These are phyloP conservation scores for Colletotrichum sp. DNA, from an alignment of 2,329 filamentous ascomycete genomes.

Conservation along the genomic window DNA sequence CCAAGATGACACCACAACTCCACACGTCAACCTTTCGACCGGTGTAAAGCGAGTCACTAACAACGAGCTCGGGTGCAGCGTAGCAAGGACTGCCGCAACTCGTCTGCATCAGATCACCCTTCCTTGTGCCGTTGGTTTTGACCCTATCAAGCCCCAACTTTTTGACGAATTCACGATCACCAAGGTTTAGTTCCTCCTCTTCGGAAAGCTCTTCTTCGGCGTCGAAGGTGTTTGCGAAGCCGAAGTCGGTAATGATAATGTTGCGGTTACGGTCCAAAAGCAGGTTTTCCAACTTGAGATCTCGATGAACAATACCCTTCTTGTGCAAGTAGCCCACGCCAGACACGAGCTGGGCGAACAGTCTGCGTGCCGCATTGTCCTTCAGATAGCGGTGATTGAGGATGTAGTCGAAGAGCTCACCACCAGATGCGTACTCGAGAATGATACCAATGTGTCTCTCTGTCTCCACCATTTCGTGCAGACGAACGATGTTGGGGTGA, in stretches of 20 bases:
- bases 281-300: conserved; percentile 95
- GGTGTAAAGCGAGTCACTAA: conserved; percentile 96
- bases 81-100: conserved; percentile 99
- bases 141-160: conserved; percentile 82
- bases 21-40: conserved; percentile 98
- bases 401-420: conserved; percentile 98
- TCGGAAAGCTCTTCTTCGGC: conserved; percentile 85
- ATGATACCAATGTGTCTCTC: conserved; percentile 98
- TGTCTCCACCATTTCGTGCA: conserved; percentile 99
- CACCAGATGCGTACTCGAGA: conserved; percentile 95
- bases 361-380: conserved; percentile 84
- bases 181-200: conserved; percentile 86
- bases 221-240: conserved; percentile 98
- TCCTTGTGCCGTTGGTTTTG: conserved; percentile 75
- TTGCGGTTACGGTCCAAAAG: conserved; percentile 95
- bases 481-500: conserved; percentile 94
- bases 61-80: conserved; percentile 93
- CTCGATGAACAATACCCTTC: conserved; percentile 97
- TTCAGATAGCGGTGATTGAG: conserved; percentile 96
- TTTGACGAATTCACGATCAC: conserved; percentile 88
- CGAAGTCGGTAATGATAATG: conserved; percentile 99
- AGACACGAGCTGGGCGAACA: conserved; percentile 95
- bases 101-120: conserved; percentile 97
- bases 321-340: conserved; percentile 98
- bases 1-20: conserved; percentile 98